Evolutionary conservation across 2,329 filamentous ascomycete species (phyloP), one percentile per base, ranked within the genome.

Genomic region (Fusarium sp.): DNA sequence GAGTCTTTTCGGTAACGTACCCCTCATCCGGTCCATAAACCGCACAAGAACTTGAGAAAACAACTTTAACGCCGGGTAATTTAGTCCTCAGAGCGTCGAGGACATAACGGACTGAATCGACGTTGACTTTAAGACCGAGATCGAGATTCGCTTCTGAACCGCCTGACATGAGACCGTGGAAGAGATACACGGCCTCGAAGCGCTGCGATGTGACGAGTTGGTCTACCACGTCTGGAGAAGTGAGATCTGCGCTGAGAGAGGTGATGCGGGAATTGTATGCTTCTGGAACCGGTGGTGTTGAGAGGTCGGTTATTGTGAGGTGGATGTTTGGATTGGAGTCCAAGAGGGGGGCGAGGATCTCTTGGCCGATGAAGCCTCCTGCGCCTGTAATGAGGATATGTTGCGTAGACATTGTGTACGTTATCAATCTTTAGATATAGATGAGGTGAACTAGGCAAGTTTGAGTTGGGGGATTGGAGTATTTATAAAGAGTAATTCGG

Each of bases 161-260:
- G 23, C 84, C 84, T 1, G 86, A 89, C 88, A 90, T 90, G 78
- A 90, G 87, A 44, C 88, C 88, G 72, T 90, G 88, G 60, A 90
- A 84, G 48, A 89, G 82, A 74, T 88, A 90, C 43, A 87, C 82
- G 12, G 82, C 81, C 37, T 84, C 78, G 14, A 84, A 79, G 12
- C 65, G 72, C 1, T 72, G 66, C 2, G 73, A 65, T 2, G 72
- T 59, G 39, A 82, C 70, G 16, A 82, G 74, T 3, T 67, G 57
- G 0, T 74, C 51, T 4, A 80, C 64, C 2, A 61, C 55, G 7
- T 46, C 50, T 2, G 66, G 55, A 1, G 70, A 62, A 4, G 62
- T 75, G 30, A 78, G 62, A 28, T 78, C 76, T 6, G 75, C 72
- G 16, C 68, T 67, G 50, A 77, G 41, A 18, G 69, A 64, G 0